A percentile compares a stretch with the other conserved stretches of the same genome.
Conservation (phyloP, 805 yeast genomes). For the Wickerhamiella hasegawae region DNA sequence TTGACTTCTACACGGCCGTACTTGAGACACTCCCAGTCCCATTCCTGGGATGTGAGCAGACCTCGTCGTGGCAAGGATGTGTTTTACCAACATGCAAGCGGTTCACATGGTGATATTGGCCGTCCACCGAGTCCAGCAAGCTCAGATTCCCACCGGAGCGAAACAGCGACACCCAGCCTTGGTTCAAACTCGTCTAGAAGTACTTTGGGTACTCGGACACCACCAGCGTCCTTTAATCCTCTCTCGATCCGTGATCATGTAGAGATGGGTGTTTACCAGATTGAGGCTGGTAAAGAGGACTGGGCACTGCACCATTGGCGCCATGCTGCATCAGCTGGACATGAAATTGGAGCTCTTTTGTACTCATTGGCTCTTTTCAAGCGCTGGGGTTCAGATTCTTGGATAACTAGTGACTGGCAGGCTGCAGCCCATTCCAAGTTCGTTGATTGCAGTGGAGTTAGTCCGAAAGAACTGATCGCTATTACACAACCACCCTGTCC, state of each 20-base stretch:
- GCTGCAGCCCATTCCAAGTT: neutral
- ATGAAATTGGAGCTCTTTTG: conserved; percentile 48
- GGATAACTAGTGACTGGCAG: neutral
- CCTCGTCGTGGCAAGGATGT: too few species aligned
- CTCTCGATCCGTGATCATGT: conserved; percentile 3
- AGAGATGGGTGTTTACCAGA: conserved; percentile 5
- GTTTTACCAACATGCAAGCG: too few species aligned
- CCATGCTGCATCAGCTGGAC: conserved; percentile 45
- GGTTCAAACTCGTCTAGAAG: too few species aligned
- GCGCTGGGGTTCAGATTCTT: neutral
- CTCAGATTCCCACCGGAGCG: too few species aligned
- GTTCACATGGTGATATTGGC: too few species aligned
- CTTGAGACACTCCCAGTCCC: too few species aligned
- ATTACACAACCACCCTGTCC: conserved; percentile 7
- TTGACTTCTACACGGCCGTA: too few species aligned
- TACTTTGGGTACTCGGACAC: too few species aligned
- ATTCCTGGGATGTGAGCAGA: too few species aligned
- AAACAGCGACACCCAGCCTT: too few species aligned
- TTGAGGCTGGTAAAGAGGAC: conserved; percentile 38
- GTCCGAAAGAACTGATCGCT: neutral
- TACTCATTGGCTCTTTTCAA: conserved; percentile 25
- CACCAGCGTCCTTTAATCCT: conserved; percentile 1
- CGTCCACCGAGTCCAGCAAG: too few species aligned
- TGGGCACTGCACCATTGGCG: conserved; percentile 58
- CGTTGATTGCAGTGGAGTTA: neutral